phyloP scores from a whole-genome alignment of 768 basidiomycete genomes.

The Tulasnella sp. region DNA sequence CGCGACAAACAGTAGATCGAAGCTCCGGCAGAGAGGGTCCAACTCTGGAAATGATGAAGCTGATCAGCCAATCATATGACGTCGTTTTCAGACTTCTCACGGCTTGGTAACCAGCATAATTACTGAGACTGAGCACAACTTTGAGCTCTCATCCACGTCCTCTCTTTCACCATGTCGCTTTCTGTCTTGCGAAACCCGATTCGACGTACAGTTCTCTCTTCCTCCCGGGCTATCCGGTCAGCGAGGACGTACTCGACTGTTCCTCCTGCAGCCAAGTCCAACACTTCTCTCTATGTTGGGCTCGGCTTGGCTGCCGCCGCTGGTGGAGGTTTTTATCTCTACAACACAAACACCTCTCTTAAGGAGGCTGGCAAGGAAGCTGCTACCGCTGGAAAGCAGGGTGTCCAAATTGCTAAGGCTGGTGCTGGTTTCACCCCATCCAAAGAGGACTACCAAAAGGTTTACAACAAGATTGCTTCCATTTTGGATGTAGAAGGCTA shows the following conservation, averaged over 20 bases:
- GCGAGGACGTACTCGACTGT: slow-evolving; percentile 13
- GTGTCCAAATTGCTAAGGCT: slow-evolving; percentile 47
- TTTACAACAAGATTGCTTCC: slow-evolving; percentile 82
- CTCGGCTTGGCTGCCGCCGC: slow-evolving; percentile 48
- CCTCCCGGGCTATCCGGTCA: slow-evolving; percentile 22
- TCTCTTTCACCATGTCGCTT: no score
- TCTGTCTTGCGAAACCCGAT: slow-evolving; percentile 13
- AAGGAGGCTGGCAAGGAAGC: slow-evolving; percentile 37
- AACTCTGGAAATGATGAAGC: no score
- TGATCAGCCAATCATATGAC: no score
- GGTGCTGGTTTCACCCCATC: slow-evolving; percentile 58
- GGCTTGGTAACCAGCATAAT: no score
- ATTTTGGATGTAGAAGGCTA: slow-evolving; percentile 62
- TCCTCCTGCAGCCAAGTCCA: slow-evolving; percentile 21
- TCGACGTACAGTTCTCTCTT: slow-evolving; percentile 11
- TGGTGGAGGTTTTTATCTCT: slow-evolving; percentile 52
- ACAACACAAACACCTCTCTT: slow-evolving; percentile 26
- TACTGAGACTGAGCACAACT: no score
- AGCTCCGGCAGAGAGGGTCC: no score
- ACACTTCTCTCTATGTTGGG: slow-evolving; percentile 44
- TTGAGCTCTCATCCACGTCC: no score
- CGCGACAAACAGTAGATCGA: no score
- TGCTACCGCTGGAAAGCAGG: slow-evolving; percentile 45
- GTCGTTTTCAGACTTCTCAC: no score
- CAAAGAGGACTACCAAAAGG: slow-evolving; percentile 86